These are phyloP conservation scores for Ascochyta lentis DNA, from an alignment of 2,329 filamentous ascomycete species.

Conservation along the genomic window DNA sequence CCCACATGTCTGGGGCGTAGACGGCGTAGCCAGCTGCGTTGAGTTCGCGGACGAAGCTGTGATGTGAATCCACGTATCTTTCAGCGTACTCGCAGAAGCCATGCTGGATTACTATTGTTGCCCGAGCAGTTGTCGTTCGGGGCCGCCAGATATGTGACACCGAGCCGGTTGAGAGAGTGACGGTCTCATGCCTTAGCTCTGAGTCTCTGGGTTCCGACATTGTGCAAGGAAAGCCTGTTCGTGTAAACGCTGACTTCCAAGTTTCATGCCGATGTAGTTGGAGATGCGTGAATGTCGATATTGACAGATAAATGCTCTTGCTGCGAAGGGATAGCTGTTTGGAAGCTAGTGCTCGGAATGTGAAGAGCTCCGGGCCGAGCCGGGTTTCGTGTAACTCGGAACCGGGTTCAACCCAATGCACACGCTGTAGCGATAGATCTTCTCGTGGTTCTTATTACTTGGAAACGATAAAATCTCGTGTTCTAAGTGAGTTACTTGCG, in stretches of 20 bases:
- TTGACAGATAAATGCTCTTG: not conserved
- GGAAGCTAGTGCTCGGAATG: not conserved
- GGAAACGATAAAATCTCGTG: too few relatives aligned
- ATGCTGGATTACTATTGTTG: conserved; percentile 10
- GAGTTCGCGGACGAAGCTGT: conserved; percentile 7
- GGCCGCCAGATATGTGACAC: not conserved
- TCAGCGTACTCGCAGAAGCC: conserved; percentile 15
- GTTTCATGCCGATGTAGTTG: not conserved
- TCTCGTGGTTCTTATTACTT: not conserved
- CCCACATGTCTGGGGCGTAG: conserved; percentile 10
- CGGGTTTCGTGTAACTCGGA: not conserved
- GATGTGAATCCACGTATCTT: conserved; percentile 9
- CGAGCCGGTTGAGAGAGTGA: not conserved
- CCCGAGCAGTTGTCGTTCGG: not conserved
- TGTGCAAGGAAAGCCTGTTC: too few relatives aligned
- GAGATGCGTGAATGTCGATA: not conserved
- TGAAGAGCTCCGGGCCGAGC: not conserved
- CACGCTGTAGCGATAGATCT: not conserved
- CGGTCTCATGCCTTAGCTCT: not conserved
- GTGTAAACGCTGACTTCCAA: too few relatives aligned
- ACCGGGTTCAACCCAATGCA: not conserved
- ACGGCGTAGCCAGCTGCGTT: conserved; percentile 1
- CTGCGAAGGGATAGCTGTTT: not conserved
- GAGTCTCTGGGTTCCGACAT: not conserved
- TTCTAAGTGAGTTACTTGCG: too few relatives aligned